Conservation (phyloP, 345 rosid species). For the Brassica carinata region DNA sequence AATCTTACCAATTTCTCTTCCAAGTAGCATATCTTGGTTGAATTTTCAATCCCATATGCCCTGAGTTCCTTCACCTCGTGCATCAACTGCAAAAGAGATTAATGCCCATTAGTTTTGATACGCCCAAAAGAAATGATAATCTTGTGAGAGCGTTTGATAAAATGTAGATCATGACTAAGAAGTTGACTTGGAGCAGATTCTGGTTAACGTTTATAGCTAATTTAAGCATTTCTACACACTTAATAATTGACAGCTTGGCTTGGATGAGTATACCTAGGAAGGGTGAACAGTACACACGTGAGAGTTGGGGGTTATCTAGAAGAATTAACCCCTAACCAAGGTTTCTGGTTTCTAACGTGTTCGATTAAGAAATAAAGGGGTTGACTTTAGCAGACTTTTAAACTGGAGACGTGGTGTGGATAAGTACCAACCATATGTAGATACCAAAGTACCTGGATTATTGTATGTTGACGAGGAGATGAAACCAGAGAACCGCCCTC, state of each 20-base stretch:
- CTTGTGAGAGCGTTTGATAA: slow-evolving; percentile 12
- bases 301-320: slow-evolving; percentile 4
- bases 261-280: not conserved
- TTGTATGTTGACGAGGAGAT: slow-evolving; percentile 36
- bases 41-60: slow-evolving; percentile 52
- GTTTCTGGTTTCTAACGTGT: not conserved
- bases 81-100: slow-evolving; percentile 52
- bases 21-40: slow-evolving; percentile 51
- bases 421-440: slow-evolving; percentile 1
- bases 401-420: slow-evolving; percentile 12
- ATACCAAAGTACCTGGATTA: slow-evolving; percentile 53
- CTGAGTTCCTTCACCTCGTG: slow-evolving; percentile 59
- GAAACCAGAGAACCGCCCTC: slow-evolving; percentile 42
- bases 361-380: not conserved
- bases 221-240: not conserved
- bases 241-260: not conserved
- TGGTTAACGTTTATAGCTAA: not conserved
- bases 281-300: not conserved
- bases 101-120: slow-evolving; percentile 14
- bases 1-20: slow-evolving; percentile 72
- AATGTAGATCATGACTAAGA: slow-evolving; percentile 16
- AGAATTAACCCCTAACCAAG: not conserved
- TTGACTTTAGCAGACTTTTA: slow-evolving; percentile 13
- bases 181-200: slow-evolving; percentile 8
- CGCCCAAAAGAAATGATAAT: slow-evolving; percentile 18